Percentiles rank a stretch among this genome's conserved stretches.
Evolutionary conservation across 139 green algal genomes (phyloP).

Genomic region (Klebsormidium nitens): DNA sequence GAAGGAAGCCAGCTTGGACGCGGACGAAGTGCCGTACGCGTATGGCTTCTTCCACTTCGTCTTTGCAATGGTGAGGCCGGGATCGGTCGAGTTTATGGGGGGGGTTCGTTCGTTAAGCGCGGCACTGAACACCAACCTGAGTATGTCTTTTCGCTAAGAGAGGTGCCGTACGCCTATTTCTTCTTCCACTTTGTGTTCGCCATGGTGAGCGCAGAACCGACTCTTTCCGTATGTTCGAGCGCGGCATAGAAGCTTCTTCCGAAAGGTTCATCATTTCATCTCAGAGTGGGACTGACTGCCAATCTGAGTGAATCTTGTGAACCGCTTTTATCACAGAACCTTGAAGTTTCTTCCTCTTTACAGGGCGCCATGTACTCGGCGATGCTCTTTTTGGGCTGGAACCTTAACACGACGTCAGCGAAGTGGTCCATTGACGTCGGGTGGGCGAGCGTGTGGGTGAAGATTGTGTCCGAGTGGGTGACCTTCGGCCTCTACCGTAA

Average conservation of each 20-base stretch:
- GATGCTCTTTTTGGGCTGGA: slow-evolving; percentile 96
- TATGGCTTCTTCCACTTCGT: slow-evolving; percentile 92
- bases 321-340: no score
- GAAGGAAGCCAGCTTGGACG: background rate
- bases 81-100: no score
- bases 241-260: no score
- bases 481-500: slow-evolving; percentile 70
- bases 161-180: no score
- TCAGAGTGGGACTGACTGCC: no score
- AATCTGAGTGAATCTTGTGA: no score
- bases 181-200: no score
- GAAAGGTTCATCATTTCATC: no score
- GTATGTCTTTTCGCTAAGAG: no score
- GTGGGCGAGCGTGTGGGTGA: slow-evolving; percentile 93
- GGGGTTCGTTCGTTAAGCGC: no score
- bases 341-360: background rate
- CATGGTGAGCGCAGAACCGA: background rate
- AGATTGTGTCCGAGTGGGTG: slow-evolving; percentile 70
- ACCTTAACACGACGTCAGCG: slow-evolving; percentile 41
- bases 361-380: slow-evolving; percentile 76
- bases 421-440: slow-evolving; percentile 86
- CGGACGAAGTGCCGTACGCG: slow-evolving; percentile 26
- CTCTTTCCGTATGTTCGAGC: no score
- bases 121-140: no score
- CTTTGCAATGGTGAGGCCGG: slow-evolving; percentile 85